Evolutionary conservation across 805 yeast species (phyloP).

Genomic region (Komagataella phaffii): DNA sequence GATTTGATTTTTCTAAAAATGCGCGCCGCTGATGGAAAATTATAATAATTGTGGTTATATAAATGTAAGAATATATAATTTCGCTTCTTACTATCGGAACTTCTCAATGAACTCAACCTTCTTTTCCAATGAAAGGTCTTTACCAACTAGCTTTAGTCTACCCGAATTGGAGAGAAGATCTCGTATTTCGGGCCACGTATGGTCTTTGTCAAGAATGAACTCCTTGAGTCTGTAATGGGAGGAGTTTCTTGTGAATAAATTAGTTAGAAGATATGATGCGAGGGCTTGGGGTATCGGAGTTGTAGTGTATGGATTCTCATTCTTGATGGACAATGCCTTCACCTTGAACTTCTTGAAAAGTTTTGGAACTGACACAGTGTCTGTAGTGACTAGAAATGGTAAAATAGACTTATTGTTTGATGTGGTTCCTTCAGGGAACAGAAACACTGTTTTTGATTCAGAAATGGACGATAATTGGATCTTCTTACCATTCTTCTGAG

Average conservation of each 20-base stretch:
- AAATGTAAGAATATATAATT: not conserved
- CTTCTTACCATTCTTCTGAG: not conserved
- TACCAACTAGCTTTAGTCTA: slow-evolving; percentile 33
- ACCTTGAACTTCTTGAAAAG: slow-evolving; percentile 10
- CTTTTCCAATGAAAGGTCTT: slow-evolving; percentile 24
- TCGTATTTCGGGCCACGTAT: slow-evolving; percentile 7
- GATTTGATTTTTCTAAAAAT: not conserved
- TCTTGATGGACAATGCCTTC: slow-evolving; percentile 24
- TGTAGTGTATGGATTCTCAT: slow-evolving; percentile 23
- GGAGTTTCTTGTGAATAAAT: slow-evolving; percentile 2
- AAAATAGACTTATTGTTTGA: slow-evolving; percentile 72
- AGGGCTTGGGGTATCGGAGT: slow-evolving; percentile 15
- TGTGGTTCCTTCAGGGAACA: slow-evolving; percentile 74
- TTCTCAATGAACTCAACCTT: slow-evolving; percentile 29
- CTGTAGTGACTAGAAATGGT: slow-evolving; percentile 25
- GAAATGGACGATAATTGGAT: slow-evolving; percentile 9
- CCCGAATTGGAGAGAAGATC: slow-evolving; percentile 27
- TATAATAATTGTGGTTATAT: too few relatives aligned
- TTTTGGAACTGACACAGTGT: slow-evolving; percentile 8
- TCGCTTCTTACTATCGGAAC: slow-evolving; percentile 5
- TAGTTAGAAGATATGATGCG: slow-evolving; percentile 4
- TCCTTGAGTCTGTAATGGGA: slow-evolving; percentile 10
- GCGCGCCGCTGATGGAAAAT: not conserved
- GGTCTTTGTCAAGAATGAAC: slow-evolving; percentile 5
- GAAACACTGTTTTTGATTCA: slow-evolving; percentile 30